Base-by-base conservation (phyloP, 192 early-diverging fungal species). In the Backusella macrospora region DNA sequence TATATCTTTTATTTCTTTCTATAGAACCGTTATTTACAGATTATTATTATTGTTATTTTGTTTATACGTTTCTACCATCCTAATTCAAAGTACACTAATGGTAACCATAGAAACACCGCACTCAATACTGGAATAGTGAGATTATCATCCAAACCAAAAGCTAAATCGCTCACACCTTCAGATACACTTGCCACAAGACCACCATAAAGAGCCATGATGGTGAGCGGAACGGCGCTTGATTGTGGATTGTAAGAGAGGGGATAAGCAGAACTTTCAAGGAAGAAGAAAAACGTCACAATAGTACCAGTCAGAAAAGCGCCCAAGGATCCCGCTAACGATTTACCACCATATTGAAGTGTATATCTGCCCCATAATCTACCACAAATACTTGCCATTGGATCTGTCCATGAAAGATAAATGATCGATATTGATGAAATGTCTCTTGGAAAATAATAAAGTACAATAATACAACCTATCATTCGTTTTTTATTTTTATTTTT, bases 341-440 rank as follows among this genome's bases (percentile, higher is more conserved):
- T 85, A 38, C 76, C 81, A 6, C 68, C 71, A 44, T 73, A 83
- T 21, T 62, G 72, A 34, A 72, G 80, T 26, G 84, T 85, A 42
- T 81, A 77, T 29, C 75, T 71, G 29, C 84, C 84, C 71, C 64
- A 82, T 43, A 78, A 66, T 44, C 79, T 76, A 39, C 84, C 84
- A 52, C 72, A 71, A 39, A 81, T 76, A 10, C 79, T 81, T 21
- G 84, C 84, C 2, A 82, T 83, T 6, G 84, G 82, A 64, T 85
- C 84, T 16, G 77, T 68, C 84, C 84, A 85, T 6, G 81, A 81
- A n/a, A 85, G 62, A 67, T 81, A 83, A 15, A 85, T 65, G 44
- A 85, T 85, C 29, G 84, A 82, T 14, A 85, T 34, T 15, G 81
- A 68, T 16, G 79, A 79, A 65, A 85, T 83, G 46, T 85, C 84